phyloP scores from a whole-genome alignment of 352 stramenopile genomes.

The Phytophthora aleatoria region DNA sequence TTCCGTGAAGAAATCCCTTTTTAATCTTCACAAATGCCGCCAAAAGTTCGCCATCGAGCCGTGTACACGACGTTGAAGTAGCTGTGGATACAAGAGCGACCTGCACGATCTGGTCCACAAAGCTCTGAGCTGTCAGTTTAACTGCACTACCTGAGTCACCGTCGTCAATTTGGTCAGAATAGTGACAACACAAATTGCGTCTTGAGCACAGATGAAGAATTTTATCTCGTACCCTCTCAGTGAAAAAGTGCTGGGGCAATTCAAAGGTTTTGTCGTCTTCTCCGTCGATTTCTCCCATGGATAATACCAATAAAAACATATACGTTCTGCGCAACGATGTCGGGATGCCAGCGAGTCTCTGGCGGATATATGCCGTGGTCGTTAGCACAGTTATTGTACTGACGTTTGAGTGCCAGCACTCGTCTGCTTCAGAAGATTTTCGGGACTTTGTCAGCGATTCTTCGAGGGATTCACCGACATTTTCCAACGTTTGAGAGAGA shows the following conservation, averaged over 20 bases:
- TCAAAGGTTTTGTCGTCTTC: constrained; percentile 2
- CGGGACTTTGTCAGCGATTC: constrained; percentile 1
- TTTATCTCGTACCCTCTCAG: constrained; percentile 8
- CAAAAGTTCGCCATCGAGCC: constrained; percentile 24
- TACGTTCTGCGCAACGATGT: constrained; percentile 33
- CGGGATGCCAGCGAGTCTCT: constrained; percentile 37
- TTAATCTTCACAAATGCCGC: constrained; percentile 30
- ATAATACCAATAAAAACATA: constrained; percentile 29
- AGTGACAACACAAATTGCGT: constrained; percentile 19
- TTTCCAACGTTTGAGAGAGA: constrained; percentile 17
- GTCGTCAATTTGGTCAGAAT: not conserved
- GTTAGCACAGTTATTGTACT: constrained; percentile 10
- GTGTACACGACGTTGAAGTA: not conserved
- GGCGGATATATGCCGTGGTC: constrained; percentile 25
- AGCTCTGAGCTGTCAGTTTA: constrained; percentile 20
- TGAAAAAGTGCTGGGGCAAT: not conserved
- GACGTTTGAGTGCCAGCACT: not conserved
- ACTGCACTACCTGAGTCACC: not conserved
- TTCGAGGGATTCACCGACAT: constrained; percentile 17
- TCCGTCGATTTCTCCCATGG: constrained; percentile 16
- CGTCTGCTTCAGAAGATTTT: not conserved
- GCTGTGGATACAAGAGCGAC: constrained; percentile 5
- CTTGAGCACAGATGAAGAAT: constrained; percentile 19
- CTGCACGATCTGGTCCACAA: constrained; percentile 15
- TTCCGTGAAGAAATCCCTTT: constrained; percentile 15